Base-by-base conservation (phyloP, 2,329 filamentous ascomycete species). In the Rhytidhysteron rufulum region DNA sequence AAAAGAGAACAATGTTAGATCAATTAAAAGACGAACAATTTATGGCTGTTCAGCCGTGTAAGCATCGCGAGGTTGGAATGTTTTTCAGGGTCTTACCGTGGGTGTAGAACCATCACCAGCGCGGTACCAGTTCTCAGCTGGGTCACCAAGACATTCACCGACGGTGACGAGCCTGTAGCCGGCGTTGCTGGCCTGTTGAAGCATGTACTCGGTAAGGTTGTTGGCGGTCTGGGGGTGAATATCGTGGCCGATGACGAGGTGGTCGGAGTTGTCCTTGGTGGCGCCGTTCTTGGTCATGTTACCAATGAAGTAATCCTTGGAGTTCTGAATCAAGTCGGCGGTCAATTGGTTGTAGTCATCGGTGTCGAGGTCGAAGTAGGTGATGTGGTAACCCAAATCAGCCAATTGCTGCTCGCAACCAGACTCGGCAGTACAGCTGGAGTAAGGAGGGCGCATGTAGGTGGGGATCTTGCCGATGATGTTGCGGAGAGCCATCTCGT, bases 291-390 rank as follows among this genome's bases (percentile, higher is more conserved):
- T 44, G 20, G 59, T 60, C 47, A 77, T 70, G 40, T 70, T 71
- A 20, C 64, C 55, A 44, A 63, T 54, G 63, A 82, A 80, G 49
- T 67, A 70, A 50, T 74, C 62, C 66, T 80, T 68, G 52, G 77
- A 74, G 58, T 75, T 72, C 47, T 74, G 68, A 37, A 75, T 74
- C 42, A 65, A 49, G 40, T 62, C 55, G 0, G 76, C 67, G 4
- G 69, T 65, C 43, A 71, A 62, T 37, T 77, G 71, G 53, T 80
- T 74, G 70, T 80, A 82, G 62, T 83, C 80, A 37, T 78, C 74
- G 1, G 78, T 73, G 54, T 83, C 79, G 35, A 83, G 65, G 46
- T 82, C 75, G 53, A 80, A 71, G 51, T 78, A 82, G 51, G 78
- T 74, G 53, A 81, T 71, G 54, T 79, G 78, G 67, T 80, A 82